Conservation (phyloP, 257 asterid genomes). For the Penstemon davidsonii region DNA sequence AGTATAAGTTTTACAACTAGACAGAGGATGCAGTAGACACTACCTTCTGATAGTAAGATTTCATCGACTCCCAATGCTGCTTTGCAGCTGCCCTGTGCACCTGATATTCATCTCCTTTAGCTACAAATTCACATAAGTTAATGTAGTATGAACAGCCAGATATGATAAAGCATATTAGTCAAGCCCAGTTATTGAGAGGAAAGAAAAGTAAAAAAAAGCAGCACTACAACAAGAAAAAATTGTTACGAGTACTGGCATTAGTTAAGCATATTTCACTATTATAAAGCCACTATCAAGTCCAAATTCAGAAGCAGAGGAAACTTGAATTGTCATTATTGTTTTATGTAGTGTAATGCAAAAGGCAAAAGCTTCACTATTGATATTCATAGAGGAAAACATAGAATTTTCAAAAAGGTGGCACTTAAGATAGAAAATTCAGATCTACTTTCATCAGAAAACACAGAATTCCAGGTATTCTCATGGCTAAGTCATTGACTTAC, state of each 20-base stretch:
- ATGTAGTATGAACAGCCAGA: conserved; percentile 24
- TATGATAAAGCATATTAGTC: conserved; percentile 3
- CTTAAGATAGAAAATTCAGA: not conserved
- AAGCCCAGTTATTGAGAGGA: conserved; percentile 7
- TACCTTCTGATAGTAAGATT: conserved; percentile 79
- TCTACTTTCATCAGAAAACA: conserved; percentile 11
- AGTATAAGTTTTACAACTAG: conserved; percentile 15
- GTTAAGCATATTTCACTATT: not conserved
- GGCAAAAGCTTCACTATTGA: conserved; percentile 13
- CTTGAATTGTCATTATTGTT: not conserved
- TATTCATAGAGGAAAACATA: conserved; percentile 1
- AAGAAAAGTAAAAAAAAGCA: not conserved
- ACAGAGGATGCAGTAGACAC: conserved; percentile 18
- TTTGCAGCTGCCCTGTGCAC: conserved; percentile 67
- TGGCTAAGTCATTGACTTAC: not conserved
- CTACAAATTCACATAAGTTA: conserved; percentile 51
- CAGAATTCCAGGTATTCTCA: conserved; percentile 6
- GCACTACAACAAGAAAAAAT: not conserved
- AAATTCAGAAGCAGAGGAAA: conserved; percentile 7
- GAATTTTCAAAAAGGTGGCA: not conserved
- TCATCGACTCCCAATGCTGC: conserved; percentile 86
- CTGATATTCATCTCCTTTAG: conserved; percentile 76
- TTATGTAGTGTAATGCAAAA: not conserved
- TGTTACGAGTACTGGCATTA: not conserved
- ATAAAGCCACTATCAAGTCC: conserved; percentile 16